Conservation (phyloP, 495 filamentous ascomycete genomes). For the Corynascus novoguineensis region DNA sequence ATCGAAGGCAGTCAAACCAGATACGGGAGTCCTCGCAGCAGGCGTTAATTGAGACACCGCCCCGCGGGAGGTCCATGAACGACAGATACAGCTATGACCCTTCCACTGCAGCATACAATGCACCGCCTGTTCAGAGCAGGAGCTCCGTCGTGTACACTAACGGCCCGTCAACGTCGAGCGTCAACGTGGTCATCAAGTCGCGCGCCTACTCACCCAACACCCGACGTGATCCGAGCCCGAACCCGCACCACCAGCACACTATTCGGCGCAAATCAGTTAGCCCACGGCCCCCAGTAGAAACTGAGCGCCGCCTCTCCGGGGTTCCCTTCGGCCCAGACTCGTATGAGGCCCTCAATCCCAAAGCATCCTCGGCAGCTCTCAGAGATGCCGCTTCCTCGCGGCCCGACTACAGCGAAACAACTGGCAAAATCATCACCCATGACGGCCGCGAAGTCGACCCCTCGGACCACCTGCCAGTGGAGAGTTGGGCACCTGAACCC, state of each 20-base stretch:
- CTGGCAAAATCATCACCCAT: conserved; percentile 67
- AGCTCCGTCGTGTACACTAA: conserved; percentile 36
- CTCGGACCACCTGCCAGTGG: conserved; percentile 84
- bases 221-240: conserved; percentile 25
- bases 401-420: conserved; percentile 40
- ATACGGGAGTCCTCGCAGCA: conserved; percentile 38
- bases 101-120: conserved; percentile 20
- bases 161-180: conserved; percentile 34
- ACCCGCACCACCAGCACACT: conserved; percentile 40
- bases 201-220: conserved; percentile 58
- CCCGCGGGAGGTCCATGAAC: conserved; percentile 40
- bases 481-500: conserved; percentile 91
- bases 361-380: conserved; percentile 31
- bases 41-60: conserved; percentile 29
- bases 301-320: conserved; percentile 51
- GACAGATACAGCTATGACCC: conserved; percentile 26
- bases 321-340: conserved; percentile 87
- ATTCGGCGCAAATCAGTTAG: conserved; percentile 72
- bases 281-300: conserved; percentile 57
- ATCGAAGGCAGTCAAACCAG: conserved; percentile 35
- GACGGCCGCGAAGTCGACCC: conserved; percentile 87
- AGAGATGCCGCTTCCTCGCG: conserved; percentile 22
- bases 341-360: conserved; percentile 70
- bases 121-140: conserved; percentile 20
- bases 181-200: conserved; percentile 31